A percentile compares a stretch with the other conserved stretches of the same genome.
Conservation (phyloP, 805 yeast genomes). For the Kodamaea sagamina region DNA sequence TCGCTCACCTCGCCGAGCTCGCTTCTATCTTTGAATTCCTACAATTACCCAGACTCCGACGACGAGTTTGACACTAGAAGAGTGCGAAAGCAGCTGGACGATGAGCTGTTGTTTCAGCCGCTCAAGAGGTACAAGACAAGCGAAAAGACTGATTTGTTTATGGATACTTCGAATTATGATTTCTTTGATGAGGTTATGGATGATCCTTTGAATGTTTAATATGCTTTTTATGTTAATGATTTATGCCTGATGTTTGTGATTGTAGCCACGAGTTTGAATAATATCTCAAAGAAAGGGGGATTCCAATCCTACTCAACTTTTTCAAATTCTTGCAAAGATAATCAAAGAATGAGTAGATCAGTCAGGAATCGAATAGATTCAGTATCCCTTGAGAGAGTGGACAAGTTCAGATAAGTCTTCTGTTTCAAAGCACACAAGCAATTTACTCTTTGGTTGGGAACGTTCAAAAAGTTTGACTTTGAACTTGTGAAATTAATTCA, state of each 20-base stretch:
- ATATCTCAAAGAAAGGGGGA: too few relatives aligned
- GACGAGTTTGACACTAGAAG: conserved; percentile 10
- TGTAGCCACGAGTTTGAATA: not conserved
- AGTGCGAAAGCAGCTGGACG: conserved; percentile 9
- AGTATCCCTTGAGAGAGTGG: too few relatives aligned
- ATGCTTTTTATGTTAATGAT: conserved; percentile 7
- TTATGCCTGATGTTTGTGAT: conserved; percentile 34
- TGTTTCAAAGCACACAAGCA: too few relatives aligned
- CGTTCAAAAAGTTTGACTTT: too few relatives aligned
- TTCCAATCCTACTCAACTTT: too few relatives aligned
- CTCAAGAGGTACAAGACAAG: conserved; percentile 21
- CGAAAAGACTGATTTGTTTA: conserved; percentile 8
- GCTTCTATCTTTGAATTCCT: conserved; percentile 35
- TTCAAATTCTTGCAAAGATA: too few relatives aligned
- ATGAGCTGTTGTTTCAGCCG: conserved; percentile 13
- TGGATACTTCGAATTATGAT: conserved; percentile 20
- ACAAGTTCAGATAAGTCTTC: too few relatives aligned
- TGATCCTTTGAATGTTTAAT: conserved; percentile 17
- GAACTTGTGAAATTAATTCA: too few relatives aligned
- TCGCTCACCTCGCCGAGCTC: conserved; percentile 39
- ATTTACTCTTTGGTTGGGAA: too few relatives aligned
- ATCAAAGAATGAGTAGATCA: too few relatives aligned
- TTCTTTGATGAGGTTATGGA: conserved; percentile 33
- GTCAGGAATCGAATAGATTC: too few relatives aligned
- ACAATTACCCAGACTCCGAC: conserved; percentile 23